Conservation (phyloP, 2,329 filamentous ascomycete genomes). For the Cordyceps militaris region DNA sequence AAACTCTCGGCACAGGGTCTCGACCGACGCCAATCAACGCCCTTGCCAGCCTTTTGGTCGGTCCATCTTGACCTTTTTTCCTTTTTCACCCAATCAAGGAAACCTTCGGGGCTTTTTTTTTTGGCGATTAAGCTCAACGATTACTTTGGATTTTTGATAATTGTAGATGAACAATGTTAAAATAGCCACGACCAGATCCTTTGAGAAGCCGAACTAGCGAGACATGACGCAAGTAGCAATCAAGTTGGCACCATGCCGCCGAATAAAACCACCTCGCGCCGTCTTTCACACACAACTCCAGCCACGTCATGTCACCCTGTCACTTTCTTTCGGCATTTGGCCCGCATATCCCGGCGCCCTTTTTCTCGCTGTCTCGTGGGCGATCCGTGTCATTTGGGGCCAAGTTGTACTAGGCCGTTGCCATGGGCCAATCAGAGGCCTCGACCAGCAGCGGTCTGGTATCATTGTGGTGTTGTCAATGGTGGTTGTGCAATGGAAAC, state of each 20-base stretch:
- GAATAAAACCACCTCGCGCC: not conserved
- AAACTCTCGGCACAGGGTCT: no score
- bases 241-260: not conserved
- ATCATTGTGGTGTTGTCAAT: not conserved
- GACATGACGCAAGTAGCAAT: not conserved
- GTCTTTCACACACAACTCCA: not conserved
- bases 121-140: no score
- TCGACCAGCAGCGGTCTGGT: not conserved
- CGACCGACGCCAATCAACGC: no score
- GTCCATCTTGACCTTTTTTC: no score
- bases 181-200: no score
- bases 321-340: constrained; percentile 9
- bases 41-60: no score
- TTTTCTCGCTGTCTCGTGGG: not conserved
- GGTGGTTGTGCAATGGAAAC: not conserved
- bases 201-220: no score
- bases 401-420: not conserved
- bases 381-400: not conserved
- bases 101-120: no score
- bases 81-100: no score
- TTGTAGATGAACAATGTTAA: no score
- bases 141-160: no score
- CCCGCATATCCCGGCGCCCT: not conserved
- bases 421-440: not conserved
- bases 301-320: not conserved